Conservation (phyloP, 495 filamentous ascomycete genomes). For the Mytilinidion resinicola region DNA sequence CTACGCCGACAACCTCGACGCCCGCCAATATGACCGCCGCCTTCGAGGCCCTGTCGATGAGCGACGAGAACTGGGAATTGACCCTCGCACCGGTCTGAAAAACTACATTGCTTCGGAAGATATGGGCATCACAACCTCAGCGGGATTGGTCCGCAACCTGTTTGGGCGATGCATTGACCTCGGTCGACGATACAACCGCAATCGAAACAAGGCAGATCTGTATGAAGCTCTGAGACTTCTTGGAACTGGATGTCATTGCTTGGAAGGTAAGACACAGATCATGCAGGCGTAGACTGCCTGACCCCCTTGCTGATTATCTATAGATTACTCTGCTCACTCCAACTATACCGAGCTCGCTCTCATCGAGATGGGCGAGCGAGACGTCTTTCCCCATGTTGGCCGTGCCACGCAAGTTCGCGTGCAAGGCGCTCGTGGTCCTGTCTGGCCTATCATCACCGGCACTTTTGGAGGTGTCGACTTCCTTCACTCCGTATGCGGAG, state of each 20-base stretch:
- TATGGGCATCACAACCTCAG: conserved; percentile 66
- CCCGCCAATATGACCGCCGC: conserved; percentile 68
- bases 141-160: conserved; percentile 63
- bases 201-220: conserved; percentile 60
- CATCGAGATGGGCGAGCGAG: conserved; percentile 72
- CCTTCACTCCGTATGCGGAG: conserved; percentile 81
- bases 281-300: background rate
- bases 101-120: conserved; percentile 84
- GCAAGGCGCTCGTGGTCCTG: conserved; percentile 51
- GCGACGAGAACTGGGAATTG: conserved; percentile 66
- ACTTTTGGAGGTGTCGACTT: conserved; percentile 80
- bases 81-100: conserved; percentile 66
- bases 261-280: conserved; percentile 55
- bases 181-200: conserved; percentile 60
- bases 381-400: conserved; percentile 81
- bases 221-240: conserved; percentile 79
- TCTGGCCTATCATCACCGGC: conserved; percentile 79
- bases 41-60: conserved; percentile 80
- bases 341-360: conserved; percentile 84
- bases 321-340: conserved; percentile 80
- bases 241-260: conserved; percentile 79
- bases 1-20: conserved; percentile 82
- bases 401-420: conserved; percentile 59
- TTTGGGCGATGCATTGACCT: conserved; percentile 67
- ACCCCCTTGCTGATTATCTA: background rate